Base-by-base conservation (phyloP, 306 rosid species). In the Rubus parviflorus region DNA sequence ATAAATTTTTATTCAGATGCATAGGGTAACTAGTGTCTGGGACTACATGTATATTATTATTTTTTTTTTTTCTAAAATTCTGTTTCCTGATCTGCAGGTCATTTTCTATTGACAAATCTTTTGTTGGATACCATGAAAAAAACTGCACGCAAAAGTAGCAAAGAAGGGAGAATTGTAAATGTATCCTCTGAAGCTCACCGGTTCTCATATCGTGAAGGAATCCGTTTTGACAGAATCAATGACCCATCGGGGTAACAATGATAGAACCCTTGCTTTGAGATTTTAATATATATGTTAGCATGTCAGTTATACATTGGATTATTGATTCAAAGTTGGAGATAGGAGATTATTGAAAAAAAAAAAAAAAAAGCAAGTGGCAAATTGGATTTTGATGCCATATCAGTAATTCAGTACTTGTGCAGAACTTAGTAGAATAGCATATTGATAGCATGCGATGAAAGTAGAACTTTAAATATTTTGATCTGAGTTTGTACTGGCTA, bases 101-200 rank as follows among this genome's bases (percentile, higher is more conserved):
- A 89, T 85, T 92, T 95, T 93, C 96, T 92, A 49, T 75, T 95
- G 82, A 89, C 97, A 73, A 77, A 89, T 79, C 96, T 95, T 78
- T 81, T 95, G 76, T 67, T 92, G 89, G 98, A 92, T 22, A 86
- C 80, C 8, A 89, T 92, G 96, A 92, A 88, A 86, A 88, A 86
- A 87, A 95, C 97, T 47, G 71, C 96, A 54, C 15, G 4, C 53
- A 79, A 85, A 86, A 87, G 90, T 60, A 78, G 81, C 51, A 90
- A 67, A 75, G 92, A 90, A 88, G 98, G 97, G 83, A 90, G 96
- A 87, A 82, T 95, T 74, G 81, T 95, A 49, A 95, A 76, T 66
- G 88, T 95, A 15, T 82, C 98, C 78, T 92, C 97, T 4, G 86
- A 67, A 3, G 97, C 90, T 82, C 98, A 95, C 81, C 83, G 75